A percentile compares a stretch with the other conserved stretches of the same genome.
Conservation (phyloP, 2,329 filamentous ascomycete genomes). For the Fusarium armeniacum region DNA sequence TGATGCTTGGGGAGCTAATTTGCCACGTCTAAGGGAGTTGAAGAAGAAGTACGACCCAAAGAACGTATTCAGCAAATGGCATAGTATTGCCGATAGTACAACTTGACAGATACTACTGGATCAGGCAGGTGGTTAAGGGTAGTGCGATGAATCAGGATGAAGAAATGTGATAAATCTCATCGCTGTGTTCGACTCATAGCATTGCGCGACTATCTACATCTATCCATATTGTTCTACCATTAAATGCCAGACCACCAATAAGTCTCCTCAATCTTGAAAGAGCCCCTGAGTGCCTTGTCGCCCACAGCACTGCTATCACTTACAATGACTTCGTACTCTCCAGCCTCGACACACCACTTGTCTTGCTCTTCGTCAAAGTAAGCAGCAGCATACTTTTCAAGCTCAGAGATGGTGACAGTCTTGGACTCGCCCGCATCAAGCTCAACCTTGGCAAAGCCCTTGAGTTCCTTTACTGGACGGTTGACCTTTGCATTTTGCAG, state of each 20-base stretch:
- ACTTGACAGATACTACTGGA: background rate
- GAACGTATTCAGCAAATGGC: slow-evolving; percentile 55
- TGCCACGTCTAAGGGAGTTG: slow-evolving; percentile 50
- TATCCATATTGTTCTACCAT: background rate
- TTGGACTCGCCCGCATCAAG: slow-evolving; percentile 72
- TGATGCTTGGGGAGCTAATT: slow-evolving; percentile 53
- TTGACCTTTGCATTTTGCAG: slow-evolving; percentile 67
- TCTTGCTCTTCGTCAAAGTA: slow-evolving; percentile 79
- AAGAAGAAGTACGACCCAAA: slow-evolving; percentile 54
- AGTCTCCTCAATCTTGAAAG: slow-evolving; percentile 71
- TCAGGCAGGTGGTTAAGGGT: no score
- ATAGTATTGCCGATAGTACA: slow-evolving; percentile 35
- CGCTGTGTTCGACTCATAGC: background rate
- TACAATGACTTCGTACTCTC: slow-evolving; percentile 74
- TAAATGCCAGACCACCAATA: slow-evolving; percentile 75
- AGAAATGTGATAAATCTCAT: background rate
- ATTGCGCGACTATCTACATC: background rate
- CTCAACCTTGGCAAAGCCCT: slow-evolving; percentile 75
- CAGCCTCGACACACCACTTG: slow-evolving; percentile 76
- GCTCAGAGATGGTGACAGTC: slow-evolving; percentile 67
- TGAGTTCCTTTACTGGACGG: slow-evolving; percentile 72
- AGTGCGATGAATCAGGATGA: background rate
- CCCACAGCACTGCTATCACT: slow-evolving; percentile 68
- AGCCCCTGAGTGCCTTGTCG: slow-evolving; percentile 63
- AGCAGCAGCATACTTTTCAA: slow-evolving; percentile 74